These are phyloP conservation scores for Venustampulla echinocandica DNA, from an alignment of 495 filamentous ascomycete genomes.

Conservation along the genomic window DNA sequence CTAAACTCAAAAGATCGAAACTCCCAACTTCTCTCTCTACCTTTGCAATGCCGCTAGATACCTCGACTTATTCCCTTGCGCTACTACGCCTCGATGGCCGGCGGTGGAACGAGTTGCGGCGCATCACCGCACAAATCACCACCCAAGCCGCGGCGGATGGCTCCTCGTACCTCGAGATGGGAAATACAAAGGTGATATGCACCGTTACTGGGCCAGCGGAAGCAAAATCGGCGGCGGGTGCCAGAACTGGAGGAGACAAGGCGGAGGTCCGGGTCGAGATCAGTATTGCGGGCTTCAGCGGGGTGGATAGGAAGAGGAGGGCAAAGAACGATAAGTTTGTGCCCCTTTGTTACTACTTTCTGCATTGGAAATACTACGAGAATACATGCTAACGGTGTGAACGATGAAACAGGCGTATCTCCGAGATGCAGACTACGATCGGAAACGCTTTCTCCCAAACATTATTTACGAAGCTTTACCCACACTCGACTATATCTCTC, in stretches of 20 bases:
- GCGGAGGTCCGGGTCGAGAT: constrained; percentile 75
- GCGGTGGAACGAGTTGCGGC: constrained; percentile 95
- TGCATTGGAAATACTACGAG: background rate
- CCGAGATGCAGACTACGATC: constrained; percentile 72
- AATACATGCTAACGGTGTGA: background rate
- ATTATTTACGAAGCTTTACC: constrained; percentile 80
- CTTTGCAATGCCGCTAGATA: constrained; percentile 97
- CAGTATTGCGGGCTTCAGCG: constrained; percentile 77
- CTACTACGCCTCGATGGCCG: constrained; percentile 88
- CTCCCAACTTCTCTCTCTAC: no score
- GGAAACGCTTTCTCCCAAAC: constrained; percentile 61
- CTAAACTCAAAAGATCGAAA: no score
- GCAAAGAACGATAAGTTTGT: constrained; percentile 68
- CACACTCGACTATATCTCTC: constrained; percentile 75
- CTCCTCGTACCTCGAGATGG: constrained; percentile 85
- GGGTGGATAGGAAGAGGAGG: constrained; percentile 72
- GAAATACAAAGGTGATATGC: constrained; percentile 94
- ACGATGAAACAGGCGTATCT: constrained; percentile 22
- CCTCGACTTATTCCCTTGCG: constrained; percentile 75
- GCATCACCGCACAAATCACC: constrained; percentile 78
- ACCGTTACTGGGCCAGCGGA: constrained; percentile 79
- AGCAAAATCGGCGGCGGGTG: constrained; percentile 43
- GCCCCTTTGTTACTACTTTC: constrained; percentile 2
- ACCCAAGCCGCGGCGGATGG: constrained; percentile 89
- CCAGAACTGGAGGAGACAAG: constrained; percentile 40